phyloP scores from a whole-genome alignment of 2,329 filamentous ascomycete species.

The Thermothelomyces thermophilus region DNA sequence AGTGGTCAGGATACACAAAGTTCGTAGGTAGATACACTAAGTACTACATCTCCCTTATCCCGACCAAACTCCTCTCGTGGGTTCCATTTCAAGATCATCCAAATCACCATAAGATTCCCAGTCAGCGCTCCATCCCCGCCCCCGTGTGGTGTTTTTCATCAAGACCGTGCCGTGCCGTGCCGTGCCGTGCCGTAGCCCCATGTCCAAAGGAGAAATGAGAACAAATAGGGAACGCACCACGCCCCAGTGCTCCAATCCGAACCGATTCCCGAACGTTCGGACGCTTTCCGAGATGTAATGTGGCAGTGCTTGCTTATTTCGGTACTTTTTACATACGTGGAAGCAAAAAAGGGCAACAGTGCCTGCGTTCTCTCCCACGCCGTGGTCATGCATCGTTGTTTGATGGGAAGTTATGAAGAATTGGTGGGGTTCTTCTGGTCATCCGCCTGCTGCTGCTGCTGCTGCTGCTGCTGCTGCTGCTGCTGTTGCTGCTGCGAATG shows the following conservation, averaged over 20 bases:
- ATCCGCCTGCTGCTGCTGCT: constrained; percentile 8
- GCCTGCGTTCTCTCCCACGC: background rate
- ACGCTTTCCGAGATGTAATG: constrained; percentile 6
- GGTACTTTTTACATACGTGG: constrained; percentile 14
- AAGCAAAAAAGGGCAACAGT: background rate
- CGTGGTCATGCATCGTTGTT: background rate
- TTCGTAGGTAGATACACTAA: constrained; percentile 9
- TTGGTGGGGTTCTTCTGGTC: constrained; percentile 19
- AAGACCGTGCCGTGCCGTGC: constrained; percentile 6
- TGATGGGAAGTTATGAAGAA: constrained; percentile 5
- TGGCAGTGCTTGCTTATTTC: constrained; percentile 15
- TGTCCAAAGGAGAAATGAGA: constrained; percentile 7
- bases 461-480: constrained; percentile 24
- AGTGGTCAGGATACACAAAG: background rate
- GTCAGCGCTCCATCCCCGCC: constrained; percentile 1
- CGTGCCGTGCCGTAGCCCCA: constrained; percentile 2
- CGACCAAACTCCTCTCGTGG: background rate
- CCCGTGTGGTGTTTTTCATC: constrained; percentile 1
- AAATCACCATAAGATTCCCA: background rate
- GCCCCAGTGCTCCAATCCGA: background rate
- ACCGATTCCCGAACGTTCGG: background rate
- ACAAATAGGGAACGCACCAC: background rate
- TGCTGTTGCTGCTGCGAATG: constrained; percentile 15
- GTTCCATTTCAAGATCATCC: background rate
- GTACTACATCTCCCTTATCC: background rate